Percentiles rank a stretch among this genome's conserved stretches.
Conservation (phyloP, 345 rosid genomes). For the Turnera subulata region DNA sequence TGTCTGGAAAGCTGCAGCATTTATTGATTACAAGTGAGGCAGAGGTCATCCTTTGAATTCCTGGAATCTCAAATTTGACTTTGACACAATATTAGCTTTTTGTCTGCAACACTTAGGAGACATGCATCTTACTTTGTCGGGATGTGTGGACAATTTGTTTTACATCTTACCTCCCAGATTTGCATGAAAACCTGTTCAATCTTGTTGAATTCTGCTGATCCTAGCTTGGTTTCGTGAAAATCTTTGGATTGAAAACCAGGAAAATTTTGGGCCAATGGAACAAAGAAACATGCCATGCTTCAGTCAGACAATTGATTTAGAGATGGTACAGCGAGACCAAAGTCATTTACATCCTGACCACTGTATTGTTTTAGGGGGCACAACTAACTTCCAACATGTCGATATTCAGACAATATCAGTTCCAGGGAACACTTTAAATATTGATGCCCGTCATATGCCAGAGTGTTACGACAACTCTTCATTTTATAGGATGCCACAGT, state of each 20-base stretch:
- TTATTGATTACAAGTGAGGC: too few species aligned
- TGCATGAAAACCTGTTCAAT: background rate
- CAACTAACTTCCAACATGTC: conserved; percentile 43
- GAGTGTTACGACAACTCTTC: conserved; percentile 43
- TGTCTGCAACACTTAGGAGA: too few species aligned
- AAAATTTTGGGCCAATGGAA: conserved; percentile 44
- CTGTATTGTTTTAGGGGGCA: conserved; percentile 42
- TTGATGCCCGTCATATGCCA: conserved; percentile 40
- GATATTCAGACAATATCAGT: conserved; percentile 37
- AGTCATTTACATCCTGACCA: conserved; percentile 43
- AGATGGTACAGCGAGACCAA: conserved; percentile 49
- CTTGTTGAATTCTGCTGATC: background rate
- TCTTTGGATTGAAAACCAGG: conserved; percentile 19
- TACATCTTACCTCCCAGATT: background rate
- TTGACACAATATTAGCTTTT: too few species aligned
- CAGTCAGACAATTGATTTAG: conserved; percentile 44
- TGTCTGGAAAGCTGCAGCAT: too few species aligned
- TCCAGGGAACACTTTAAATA: conserved; percentile 35
- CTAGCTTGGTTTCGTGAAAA: conserved; percentile 11
- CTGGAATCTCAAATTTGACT: too few species aligned
- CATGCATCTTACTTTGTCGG: too few species aligned
- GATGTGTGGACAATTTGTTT: too few species aligned
- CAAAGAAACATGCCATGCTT: conserved; percentile 43
- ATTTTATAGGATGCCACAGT: conserved; percentile 43
- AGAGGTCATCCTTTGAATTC: too few species aligned